Base-by-base conservation (phyloP, 2,329 filamentous ascomycete genomes). In the Penicillium vulpinum region DNA sequence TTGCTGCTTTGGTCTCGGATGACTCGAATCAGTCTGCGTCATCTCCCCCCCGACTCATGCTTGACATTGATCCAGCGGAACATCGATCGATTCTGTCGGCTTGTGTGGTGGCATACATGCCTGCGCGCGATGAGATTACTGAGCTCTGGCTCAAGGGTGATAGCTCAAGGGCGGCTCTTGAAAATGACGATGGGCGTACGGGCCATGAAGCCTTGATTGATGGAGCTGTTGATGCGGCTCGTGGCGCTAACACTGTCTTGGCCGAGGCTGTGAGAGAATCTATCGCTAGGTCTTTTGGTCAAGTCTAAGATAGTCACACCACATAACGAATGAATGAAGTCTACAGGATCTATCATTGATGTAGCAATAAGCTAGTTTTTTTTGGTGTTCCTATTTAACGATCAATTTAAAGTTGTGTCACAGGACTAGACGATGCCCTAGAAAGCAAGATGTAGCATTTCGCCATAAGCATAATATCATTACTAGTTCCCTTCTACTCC, bases 101-200 rank as follows among this genome's bases (percentile, higher is more conserved):
- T 46, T 96, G 91, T 75, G 91, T 94, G 60, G 88, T 99, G 36
- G 94, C 88, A 11, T 97, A 97, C 74, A 82, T 97, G 63, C 89
- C 92, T 50, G 83, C 82, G 22, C 83, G 92, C 60, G 93, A 97
- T 65, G 94, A 99, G 74, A 86, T 97, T 50, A 97, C 93, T 9
- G 92, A 96, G 70, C 75, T 97, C 18, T 99, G 94, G 94, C 85
- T 95, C 69, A 97, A 92, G 77, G 93, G 94, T 18, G 81, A 87
- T 69, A 75, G 79, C 50, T 75, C 75, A 4, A 70, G 67, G 54
- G 65, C 61, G 13, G 62, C 66, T 24, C 62, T 66, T 41, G 64
- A 63, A 28, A 50, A 59, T 35, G 54, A 74, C 72, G 62, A 79
- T 75, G 48, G 67, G 66, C 51, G 73, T 71, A 52, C 76, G 5